Percentiles rank a stretch among this genome's conserved stretches.
Conservation (phyloP, 106 monocot species). For the Dioscorea zingiberensis region DNA sequence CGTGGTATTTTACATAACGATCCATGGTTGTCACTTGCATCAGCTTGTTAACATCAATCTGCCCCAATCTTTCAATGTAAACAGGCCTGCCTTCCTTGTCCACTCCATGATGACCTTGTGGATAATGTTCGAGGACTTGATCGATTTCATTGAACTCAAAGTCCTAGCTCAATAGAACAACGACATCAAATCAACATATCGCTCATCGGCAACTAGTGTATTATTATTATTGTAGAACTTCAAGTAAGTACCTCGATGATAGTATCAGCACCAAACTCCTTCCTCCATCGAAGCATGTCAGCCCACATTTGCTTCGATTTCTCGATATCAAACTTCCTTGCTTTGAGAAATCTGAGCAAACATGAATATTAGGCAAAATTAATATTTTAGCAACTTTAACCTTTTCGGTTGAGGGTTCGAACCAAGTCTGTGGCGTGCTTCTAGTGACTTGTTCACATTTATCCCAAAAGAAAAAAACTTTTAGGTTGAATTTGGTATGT, state of each 20-base stretch:
- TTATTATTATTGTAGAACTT: too few relatives aligned
- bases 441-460: too few relatives aligned
- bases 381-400: too few relatives aligned
- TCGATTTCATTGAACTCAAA: constrained; percentile 57
- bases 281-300: constrained; percentile 76
- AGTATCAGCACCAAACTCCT: constrained; percentile 63
- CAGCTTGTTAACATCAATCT: constrained; percentile 54
- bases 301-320: constrained; percentile 79
- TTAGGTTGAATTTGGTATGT: too few relatives aligned
- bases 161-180: constrained; percentile 11
- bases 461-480: too few relatives aligned
- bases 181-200: neutral
- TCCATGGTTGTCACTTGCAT: constrained; percentile 13
- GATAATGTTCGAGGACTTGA: constrained; percentile 57
- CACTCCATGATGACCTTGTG: constrained; percentile 68
- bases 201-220: too few relatives aligned
- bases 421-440: too few relatives aligned
- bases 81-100: constrained; percentile 54
- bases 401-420: too few relatives aligned
- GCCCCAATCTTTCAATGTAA: constrained; percentile 61
- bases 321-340: constrained; percentile 64
- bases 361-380: too few relatives aligned
- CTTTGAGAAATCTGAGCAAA: constrained; percentile 43
- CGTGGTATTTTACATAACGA: constrained; percentile 8
- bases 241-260: constrained; percentile 39